Evolutionary conservation across 2,329 filamentous ascomycete species (phyloP).

Genomic region (Monascus ruber): DNA sequence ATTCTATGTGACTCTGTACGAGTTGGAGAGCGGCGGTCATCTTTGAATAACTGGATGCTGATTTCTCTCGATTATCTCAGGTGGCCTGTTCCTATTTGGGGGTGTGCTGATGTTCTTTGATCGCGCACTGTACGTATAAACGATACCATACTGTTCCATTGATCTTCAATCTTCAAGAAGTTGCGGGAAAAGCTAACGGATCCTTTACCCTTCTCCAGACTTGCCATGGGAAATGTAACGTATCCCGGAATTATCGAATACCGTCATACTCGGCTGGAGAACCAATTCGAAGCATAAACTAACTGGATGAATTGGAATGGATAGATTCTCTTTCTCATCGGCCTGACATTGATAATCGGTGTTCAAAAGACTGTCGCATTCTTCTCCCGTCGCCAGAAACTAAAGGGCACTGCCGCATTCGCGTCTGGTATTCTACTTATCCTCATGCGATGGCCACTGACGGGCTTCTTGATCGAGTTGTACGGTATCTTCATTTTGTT

Average conservation of each 20-base stretch:
- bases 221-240: conserved; percentile 89
- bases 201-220: conserved; percentile 38
- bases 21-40: neutral
- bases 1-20: neutral
- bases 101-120: conserved; percentile 98
- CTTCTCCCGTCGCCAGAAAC: conserved; percentile 88
- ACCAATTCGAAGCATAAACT: conserved; percentile 1
- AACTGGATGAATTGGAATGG: conserved; percentile 2
- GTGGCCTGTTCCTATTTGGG: conserved; percentile 86
- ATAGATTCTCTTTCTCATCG: conserved; percentile 94
- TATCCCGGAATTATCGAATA: neutral
- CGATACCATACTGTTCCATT: too few relatives aligned
- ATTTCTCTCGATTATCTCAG: conserved; percentile 36
- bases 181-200: neutral
- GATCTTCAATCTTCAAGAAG: too few relatives aligned
- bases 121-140: conserved; percentile 64
- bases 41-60: conserved; percentile 6
- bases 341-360: conserved; percentile 91
- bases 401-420: conserved; percentile 84
- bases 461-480: conserved; percentile 80
- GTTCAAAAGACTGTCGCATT: conserved; percentile 82
- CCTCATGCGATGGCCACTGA: conserved; percentile 76
- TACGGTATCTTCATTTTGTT: conserved; percentile 92
- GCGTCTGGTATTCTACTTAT: conserved; percentile 73
- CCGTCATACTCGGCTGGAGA: neutral